phyloP scores from a whole-genome alignment of 106 monocot species.

The Gastrodia elata region DNA sequence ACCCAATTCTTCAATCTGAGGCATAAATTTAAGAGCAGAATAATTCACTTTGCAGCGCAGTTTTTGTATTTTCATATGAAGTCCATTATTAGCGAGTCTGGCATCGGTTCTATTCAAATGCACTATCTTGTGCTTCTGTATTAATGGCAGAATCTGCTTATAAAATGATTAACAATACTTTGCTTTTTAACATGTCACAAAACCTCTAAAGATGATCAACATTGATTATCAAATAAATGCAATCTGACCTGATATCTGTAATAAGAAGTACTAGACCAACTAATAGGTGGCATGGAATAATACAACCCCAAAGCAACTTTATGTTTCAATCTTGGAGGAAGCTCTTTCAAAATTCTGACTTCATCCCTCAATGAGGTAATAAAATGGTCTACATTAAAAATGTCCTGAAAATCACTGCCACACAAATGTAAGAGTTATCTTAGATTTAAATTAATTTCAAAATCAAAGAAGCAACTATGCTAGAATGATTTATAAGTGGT shows the following conservation, averaged over 20 bases:
- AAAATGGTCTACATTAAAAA: slow-evolving; percentile 96
- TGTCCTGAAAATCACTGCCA: slow-evolving; percentile 84
- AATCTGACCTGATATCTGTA: slow-evolving; percentile 59
- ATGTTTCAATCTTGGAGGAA: slow-evolving; percentile 74
- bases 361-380: slow-evolving; percentile 83
- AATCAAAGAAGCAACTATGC: not conserved
- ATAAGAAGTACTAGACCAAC: slow-evolving; percentile 91
- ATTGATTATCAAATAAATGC: not conserved
- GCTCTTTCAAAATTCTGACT: slow-evolving; percentile 80
- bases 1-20: slow-evolving; percentile 85
- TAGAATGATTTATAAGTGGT: not conserved
- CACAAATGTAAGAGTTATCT: not conserved
- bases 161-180: not conserved
- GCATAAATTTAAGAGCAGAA: slow-evolving; percentile 62
- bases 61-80: slow-evolving; percentile 74
- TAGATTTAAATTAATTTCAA: not conserved
- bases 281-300: slow-evolving; percentile 80
- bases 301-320: slow-evolving; percentile 53
- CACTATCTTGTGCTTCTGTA: slow-evolving; percentile 71
- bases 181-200: not conserved
- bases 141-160: slow-evolving; percentile 79
- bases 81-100: slow-evolving; percentile 80
- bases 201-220: not conserved
- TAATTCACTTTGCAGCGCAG: slow-evolving; percentile 81
- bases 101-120: slow-evolving; percentile 88